Evolutionary conservation across 164 flowering plant species (phyloP).

Genomic region (Litsea cubeba): DNA sequence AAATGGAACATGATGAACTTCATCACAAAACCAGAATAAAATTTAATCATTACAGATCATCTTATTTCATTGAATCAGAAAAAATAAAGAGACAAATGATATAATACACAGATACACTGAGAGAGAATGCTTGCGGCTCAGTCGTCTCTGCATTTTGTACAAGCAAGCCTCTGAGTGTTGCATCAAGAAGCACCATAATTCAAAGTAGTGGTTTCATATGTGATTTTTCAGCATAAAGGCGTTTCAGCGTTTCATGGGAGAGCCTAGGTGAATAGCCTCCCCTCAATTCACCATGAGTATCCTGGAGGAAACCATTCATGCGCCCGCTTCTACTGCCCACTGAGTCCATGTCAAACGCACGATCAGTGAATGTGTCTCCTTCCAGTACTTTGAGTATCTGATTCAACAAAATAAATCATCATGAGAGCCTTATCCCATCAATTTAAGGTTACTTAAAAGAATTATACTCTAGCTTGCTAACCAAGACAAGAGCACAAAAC

Average conservation of each 20-base stretch:
- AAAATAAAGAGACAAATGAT: too few relatives aligned
- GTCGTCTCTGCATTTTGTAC: neutral
- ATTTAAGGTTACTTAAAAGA: too few relatives aligned
- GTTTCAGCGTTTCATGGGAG: slow-evolving; percentile 41
- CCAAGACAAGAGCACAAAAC: too few relatives aligned
- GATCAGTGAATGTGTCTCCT: slow-evolving; percentile 36
- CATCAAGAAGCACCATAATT: too few relatives aligned
- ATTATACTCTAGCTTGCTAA: too few relatives aligned
- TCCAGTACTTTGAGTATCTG: slow-evolving; percentile 77
- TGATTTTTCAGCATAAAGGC: slow-evolving; percentile 3
- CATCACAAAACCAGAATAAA: too few relatives aligned
- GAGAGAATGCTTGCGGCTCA: neutral
- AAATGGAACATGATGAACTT: too few relatives aligned
- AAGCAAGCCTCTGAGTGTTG: neutral
- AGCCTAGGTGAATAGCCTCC: slow-evolving; percentile 50
- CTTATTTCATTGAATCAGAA: too few relatives aligned
- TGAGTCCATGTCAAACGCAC: slow-evolving; percentile 37
- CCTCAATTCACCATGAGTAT: slow-evolving; percentile 29
- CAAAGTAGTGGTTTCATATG: neutral
- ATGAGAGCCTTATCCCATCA: too few relatives aligned
- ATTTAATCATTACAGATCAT: too few relatives aligned
- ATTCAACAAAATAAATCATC: neutral
- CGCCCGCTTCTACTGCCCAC: slow-evolving; percentile 68
- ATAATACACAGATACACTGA: too few relatives aligned
- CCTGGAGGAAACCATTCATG: slow-evolving; percentile 38